A percentile compares a stretch with the other conserved stretches of the same genome.
Conservation (phyloP, 2,329 filamentous ascomycete species). For the Apiospora phragmitis region DNA sequence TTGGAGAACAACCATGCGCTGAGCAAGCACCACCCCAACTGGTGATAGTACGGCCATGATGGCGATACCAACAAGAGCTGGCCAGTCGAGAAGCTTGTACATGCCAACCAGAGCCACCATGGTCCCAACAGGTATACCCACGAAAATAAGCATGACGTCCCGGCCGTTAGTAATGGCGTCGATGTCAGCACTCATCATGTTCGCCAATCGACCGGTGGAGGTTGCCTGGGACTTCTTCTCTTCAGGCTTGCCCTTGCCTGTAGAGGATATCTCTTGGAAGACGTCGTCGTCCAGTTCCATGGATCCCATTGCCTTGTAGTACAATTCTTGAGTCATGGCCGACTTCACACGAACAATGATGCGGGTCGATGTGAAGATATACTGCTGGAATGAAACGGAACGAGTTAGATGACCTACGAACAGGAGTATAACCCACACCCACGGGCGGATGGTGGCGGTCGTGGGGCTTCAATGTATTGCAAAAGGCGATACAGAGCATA, state of each 20-base stretch:
- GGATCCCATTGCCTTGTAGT: constrained; percentile 54
- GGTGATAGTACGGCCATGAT: constrained; percentile 49
- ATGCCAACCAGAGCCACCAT: constrained; percentile 50
- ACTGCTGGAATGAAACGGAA: constrained; percentile 55
- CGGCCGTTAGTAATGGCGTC: constrained; percentile 54
- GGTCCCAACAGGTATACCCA: constrained; percentile 49
- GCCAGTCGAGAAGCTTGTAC: constrained; percentile 57
- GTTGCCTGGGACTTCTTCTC: constrained; percentile 37
- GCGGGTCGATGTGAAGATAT: constrained; percentile 58
- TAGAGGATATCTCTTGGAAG: constrained; percentile 36
- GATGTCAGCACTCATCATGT: constrained; percentile 60
- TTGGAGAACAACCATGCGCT: constrained; percentile 51
- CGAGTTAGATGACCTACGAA: constrained; percentile 51
- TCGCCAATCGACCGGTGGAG: constrained; percentile 53
- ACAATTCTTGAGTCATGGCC: constrained; percentile 59
- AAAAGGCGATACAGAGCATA: constrained; percentile 56
- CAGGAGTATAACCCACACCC: constrained; percentile 54
- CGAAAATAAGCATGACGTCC: constrained; percentile 48
- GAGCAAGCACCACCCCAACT: constrained; percentile 50
- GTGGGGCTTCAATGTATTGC: constrained; percentile 49
- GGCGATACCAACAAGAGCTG: constrained; percentile 52
- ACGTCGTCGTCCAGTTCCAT: constrained; percentile 59
- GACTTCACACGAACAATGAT: constrained; percentile 57
- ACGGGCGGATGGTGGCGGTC: constrained; percentile 46
- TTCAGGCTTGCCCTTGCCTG: constrained; percentile 25